Evolutionary conservation across 148 eudicot genomes (phyloP), one percentile per base, ranked within the genome.

Genomic region (Cornus suecica): DNA sequence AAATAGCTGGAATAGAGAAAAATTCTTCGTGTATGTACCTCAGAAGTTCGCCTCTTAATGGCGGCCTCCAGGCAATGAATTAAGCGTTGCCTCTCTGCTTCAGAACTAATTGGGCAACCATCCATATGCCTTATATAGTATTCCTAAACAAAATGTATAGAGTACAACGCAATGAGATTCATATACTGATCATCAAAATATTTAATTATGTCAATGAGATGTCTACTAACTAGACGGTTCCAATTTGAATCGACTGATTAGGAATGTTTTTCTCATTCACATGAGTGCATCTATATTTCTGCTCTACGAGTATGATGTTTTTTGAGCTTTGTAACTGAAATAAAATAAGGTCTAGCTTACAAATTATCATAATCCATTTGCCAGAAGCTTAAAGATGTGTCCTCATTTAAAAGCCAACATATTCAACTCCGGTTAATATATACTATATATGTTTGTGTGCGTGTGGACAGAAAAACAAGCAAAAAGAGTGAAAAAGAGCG

Each of bases 51-150:
- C 80, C 98, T 86, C 73, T 83, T 89, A 18, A 94, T 88, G 29
- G 97, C 98, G 14, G 98, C 98, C 84, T 92, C 93, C 74, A 94
- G 70, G 78, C 98, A 92, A 73, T 88, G 81, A 65, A 92, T 87
- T 32, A 94, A 88, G 14, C 98, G 89, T 69, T 94, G 90, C 74
- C 90, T 84, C 81, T 92, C 98, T 70, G 93, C 97, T 82, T 94
- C 98, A 2, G 94, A 94, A 73, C 88, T 92, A 64, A 92, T 88
- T 34, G 98, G 97, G 73, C 83, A 81, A 64, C 97, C 98, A 58
- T 94, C 97, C 65, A 71, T 84, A 82, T 94, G 97, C 80, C 98
- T 80, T 71, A 94, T 92, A 76, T 78, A 94, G 68, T 85, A 94
- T 82, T 92, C 98, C 97, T 94, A 76, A 78, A 65, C 28, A 31